Conservation (phyloP, 2,329 filamentous ascomycete species). For the Peltaster fructicola region DNA sequence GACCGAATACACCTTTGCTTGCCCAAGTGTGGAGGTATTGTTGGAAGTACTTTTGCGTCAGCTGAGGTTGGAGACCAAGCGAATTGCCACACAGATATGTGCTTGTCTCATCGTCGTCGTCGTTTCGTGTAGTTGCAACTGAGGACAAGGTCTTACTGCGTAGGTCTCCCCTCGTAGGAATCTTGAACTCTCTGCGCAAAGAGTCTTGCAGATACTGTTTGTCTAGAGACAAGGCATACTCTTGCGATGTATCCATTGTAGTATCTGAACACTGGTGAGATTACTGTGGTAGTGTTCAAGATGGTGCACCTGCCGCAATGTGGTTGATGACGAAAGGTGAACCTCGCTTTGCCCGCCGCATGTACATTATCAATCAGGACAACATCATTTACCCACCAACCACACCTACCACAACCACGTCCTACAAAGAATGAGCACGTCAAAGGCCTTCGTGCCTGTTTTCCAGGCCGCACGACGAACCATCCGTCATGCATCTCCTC, state of each 20-base stretch:
- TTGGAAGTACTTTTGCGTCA: constrained; percentile 45
- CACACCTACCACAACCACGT: neutral
- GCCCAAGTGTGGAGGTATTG: constrained; percentile 71
- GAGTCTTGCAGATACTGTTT: too few relatives aligned
- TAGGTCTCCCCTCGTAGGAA: constrained; percentile 4
- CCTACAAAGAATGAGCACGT: neutral
- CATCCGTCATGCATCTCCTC: too few relatives aligned
- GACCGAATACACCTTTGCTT: constrained; percentile 66
- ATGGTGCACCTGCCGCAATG: too few relatives aligned
- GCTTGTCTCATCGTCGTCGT: constrained; percentile 23
- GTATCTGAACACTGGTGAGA: too few relatives aligned
- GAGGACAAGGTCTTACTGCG: constrained; percentile 2
- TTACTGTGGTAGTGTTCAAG: too few relatives aligned
- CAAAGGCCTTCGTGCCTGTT: neutral
- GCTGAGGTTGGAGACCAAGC: constrained; percentile 63
- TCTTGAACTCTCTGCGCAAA: too few relatives aligned
- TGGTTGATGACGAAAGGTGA: too few relatives aligned
- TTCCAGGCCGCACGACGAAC: too few relatives aligned
- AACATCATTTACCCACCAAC: neutral
- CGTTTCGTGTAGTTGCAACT: neutral
- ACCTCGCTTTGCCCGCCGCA: too few relatives aligned
- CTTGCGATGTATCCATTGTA: too few relatives aligned
- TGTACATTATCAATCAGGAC: too few relatives aligned
- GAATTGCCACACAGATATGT: constrained; percentile 88
- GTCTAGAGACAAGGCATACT: too few relatives aligned